Evolutionary conservation across 2,329 filamentous ascomycete genomes (phyloP), one percentile per base, ranked within the genome.

Genomic region (Trichoderma semiorbis): DNA sequence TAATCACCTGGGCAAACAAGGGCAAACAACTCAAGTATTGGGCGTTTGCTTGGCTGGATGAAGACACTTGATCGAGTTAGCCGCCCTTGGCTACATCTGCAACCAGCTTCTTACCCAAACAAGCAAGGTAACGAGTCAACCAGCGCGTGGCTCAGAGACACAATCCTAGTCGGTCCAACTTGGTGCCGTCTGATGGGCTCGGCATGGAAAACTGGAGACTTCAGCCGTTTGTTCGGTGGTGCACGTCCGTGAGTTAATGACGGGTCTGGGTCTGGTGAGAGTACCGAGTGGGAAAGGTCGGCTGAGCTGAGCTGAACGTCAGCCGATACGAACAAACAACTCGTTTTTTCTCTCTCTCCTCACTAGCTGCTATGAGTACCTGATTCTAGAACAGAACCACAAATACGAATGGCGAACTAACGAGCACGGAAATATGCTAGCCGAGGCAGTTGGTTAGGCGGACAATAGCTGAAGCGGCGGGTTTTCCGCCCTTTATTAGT

Each of bases 241-340:
- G 36, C 58, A 50, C 16, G 53, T 36, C 30, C 39, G 57, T 12
- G 28, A 62, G 30, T 58, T 43, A 67, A 67, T 43, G 21, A 43
- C 24, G 50, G 47, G 39, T 43, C 39, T 43, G 39, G 66, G 28
- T 21, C 43, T 65, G 43, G 26, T 34, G 43, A 43, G 28, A 16
- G 10, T 53, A 69, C 21, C n/a, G 66, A 60, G 28, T 24, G 30
- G 53, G 53, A 24, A 60, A 68, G 65, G 26, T 32, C 36, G 66
- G 57, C 67, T 61, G 57, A 69, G 67, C 57, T 69, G 67, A 69
- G 39, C 67, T 61, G 55, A 69, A 61, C 67, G 47, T 50, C 39
- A 50, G 67, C 57, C 39, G 28, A 53, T 53, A 69, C 55, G 39
- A 69, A 69, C 55, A n/a, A 28, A 24, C 24, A 24, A 14, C 65